Conservation (phyloP, 2,329 filamentous ascomycete genomes). For the Calonectria pteridis region DNA sequence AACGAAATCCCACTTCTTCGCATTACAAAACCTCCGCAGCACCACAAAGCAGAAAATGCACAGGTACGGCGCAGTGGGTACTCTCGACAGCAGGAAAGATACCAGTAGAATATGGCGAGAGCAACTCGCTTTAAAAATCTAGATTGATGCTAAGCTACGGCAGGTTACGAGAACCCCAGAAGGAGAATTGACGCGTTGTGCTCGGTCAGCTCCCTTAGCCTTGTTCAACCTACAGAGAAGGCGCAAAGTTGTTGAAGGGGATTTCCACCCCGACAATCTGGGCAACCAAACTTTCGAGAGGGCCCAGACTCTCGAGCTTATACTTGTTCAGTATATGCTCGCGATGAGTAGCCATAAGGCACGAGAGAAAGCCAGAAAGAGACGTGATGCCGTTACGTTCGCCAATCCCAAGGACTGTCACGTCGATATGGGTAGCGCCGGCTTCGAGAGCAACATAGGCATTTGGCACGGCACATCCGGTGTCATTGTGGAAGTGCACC, state of each 20-base stretch:
- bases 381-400: conserved; percentile 76
- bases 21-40: no score
- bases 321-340: conserved; percentile 92
- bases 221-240: no score
- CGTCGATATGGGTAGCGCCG: conserved; percentile 86
- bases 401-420: conserved; percentile 83
- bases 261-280: conserved; percentile 59
- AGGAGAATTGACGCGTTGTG: no score
- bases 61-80: no score
- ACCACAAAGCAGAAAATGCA: no score
- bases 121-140: no score
- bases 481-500: conserved; percentile 80
- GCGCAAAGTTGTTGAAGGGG: neutral
- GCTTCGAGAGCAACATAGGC: conserved; percentile 90
- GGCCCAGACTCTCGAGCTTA: conserved; percentile 90
- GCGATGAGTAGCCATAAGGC: conserved; percentile 60
- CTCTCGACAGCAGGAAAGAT: no score
- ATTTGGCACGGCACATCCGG: conserved; percentile 90
- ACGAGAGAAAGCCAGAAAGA: conserved; percentile 50
- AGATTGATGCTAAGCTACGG: no score
- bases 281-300: conserved; percentile 86
- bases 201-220: no score
- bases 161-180: no score
- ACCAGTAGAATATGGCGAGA: no score
- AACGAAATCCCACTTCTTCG: no score